Base-by-base conservation (phyloP, 2,329 filamentous ascomycete species). In the Albophoma yamanashiensis region DNA sequence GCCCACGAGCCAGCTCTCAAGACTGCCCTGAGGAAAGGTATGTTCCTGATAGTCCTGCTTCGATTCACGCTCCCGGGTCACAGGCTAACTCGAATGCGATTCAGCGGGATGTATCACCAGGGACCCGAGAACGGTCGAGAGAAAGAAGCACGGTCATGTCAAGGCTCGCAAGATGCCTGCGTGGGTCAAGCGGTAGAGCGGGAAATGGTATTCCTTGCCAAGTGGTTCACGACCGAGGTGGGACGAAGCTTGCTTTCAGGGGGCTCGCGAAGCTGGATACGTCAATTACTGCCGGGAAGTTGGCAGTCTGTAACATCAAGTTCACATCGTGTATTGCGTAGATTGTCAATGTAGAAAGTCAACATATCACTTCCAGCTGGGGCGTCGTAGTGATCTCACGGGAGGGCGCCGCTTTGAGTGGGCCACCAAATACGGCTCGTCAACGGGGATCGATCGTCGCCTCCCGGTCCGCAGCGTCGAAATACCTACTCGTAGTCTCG, bases 101-200 rank as follows among this genome's bases (percentile, higher is more conserved):
- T 70, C 74, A 99, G 94, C 93, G 72, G 95, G 95, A 64, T 92
- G 89, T 74, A 84, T 99, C 64, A 95, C 92, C 58, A 89, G 93
- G 71, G 93, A 99, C 78, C 84, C 88, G 61, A 91, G 93, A 78
- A 87, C 82, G 70, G 95, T 99, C 67, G 94, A 99, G 79, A 93
- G 94, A 74, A 99, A 99, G 87, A 97, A 99, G 84, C 85, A 91
- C 60, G 95, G 94, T 67, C 91, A 91, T 71, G 76, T 96, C 78
- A 99, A 99, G 83, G 93, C 94, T 61, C 89, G 94, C 77, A 99
- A 99, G 86, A 95, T 89, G 86, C 93, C 93, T 62, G 84, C 94
- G 69, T 99, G 95, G 94, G 92, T 97, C 82, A 97, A 97, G 86
- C 78, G 83, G 78, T 86, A 80, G 58, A 50, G 42, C n/a, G 36